Percentiles rank a stretch among this genome's conserved stretches.
These are phyloP conservation scores for Coemansia sp. DNA, from an alignment of 192 early-diverging fungal genomes.

Conservation along the genomic window DNA sequence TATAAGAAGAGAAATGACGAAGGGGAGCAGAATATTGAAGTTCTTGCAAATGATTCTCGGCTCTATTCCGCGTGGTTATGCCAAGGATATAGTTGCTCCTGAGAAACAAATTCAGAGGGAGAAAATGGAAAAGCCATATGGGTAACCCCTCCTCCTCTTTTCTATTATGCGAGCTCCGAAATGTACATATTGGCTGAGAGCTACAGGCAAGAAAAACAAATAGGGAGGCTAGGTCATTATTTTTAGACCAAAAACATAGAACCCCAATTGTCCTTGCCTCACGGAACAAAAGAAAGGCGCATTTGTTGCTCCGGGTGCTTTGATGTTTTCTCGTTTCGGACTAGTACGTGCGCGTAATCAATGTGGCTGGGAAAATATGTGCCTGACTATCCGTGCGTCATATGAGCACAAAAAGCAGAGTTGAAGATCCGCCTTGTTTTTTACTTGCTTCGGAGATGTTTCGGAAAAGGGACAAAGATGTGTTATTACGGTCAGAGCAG, in stretches of 20 bases:
- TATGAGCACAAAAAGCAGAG: background rate
- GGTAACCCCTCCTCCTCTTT: background rate
- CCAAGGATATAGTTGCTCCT: too few species aligned
- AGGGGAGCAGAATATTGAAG: too few species aligned
- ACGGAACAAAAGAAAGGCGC: background rate
- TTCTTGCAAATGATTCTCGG: too few species aligned
- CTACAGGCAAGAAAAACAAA: background rate
- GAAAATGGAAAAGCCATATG: background rate
- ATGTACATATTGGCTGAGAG: background rate
- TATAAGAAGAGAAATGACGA: too few species aligned
- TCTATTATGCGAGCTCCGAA: background rate
- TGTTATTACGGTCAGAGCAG: background rate
- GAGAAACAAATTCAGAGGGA: background rate
- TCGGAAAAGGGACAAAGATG: background rate
- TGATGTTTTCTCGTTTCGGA: background rate
- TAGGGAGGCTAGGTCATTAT: background rate
- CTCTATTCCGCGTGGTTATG: too few species aligned
- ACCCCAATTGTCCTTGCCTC: background rate
- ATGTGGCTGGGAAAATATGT: background rate
- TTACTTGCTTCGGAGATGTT: background rate
- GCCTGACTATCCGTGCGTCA: background rate
- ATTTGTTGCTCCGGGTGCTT: background rate
- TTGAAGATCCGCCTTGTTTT: background rate
- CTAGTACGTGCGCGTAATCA: background rate
- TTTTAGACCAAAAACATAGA: background rate